Evolutionary conservation across 2,329 filamentous ascomycete species (phyloP).

Genomic region (Stagonosporopsis rhizophila): DNA sequence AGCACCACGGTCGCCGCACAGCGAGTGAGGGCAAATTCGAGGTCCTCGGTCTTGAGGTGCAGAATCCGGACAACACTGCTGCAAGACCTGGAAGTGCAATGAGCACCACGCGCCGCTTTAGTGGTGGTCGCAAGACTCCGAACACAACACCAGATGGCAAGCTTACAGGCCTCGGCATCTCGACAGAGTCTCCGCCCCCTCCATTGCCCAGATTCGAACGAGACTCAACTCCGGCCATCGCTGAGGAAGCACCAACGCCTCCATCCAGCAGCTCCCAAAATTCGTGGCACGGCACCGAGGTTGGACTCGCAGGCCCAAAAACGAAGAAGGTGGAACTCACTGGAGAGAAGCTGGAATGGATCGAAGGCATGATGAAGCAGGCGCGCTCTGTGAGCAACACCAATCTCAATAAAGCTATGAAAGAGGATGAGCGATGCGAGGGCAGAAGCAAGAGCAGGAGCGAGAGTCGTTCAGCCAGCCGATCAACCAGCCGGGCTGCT

Average conservation of each 20-base stretch:
- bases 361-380: constrained; percentile 82
- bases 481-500: constrained; percentile 24
- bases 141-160: constrained; percentile 38
- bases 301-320: constrained; percentile 75
- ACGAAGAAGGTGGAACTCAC: constrained; percentile 69
- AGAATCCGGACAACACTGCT: constrained; percentile 34
- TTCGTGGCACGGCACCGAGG: constrained; percentile 51
- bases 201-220: constrained; percentile 33
- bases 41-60: constrained; percentile 57
- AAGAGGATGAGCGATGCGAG: constrained; percentile 24
- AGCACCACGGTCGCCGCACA: constrained; percentile 82
- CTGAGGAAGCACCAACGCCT: constrained; percentile 34
- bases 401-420: constrained; percentile 49
- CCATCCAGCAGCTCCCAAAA: constrained; percentile 38
- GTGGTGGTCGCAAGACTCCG: constrained; percentile 35
- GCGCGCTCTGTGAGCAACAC: constrained; percentile 75
- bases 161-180: constrained; percentile 15
- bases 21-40: constrained; percentile 64
- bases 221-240: constrained; percentile 34
- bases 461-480: constrained; percentile 40
- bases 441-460: constrained; percentile 37
- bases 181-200: constrained; percentile 31
- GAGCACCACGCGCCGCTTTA: constrained; percentile 36
- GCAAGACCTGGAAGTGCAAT: constrained; percentile 39
- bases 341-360: constrained; percentile 78